These are phyloP conservation scores for Paecilomyces dactylethromorphus DNA, from an alignment of 2,329 filamentous ascomycete species.

Conservation along the genomic window DNA sequence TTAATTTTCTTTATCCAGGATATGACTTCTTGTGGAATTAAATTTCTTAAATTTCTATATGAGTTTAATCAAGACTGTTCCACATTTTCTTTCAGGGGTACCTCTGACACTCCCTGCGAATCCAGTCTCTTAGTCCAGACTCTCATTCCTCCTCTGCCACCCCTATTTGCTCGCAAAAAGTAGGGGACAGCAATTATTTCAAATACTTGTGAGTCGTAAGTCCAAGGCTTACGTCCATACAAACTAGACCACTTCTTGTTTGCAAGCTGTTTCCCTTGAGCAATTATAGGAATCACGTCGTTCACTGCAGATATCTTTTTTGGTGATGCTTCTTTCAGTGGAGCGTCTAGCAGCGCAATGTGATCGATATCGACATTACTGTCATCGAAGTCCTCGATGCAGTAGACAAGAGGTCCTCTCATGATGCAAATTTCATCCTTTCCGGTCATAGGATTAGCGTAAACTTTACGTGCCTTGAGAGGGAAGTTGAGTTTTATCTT, in stretches of 20 bases:
- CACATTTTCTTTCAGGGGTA: too few relatives aligned
- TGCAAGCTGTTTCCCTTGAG: conserved; percentile 1
- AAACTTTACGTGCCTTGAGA: conserved; percentile 43
- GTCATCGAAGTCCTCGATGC: conserved; percentile 54
- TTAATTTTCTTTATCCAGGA: too few relatives aligned
- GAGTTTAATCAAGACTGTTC: too few relatives aligned
- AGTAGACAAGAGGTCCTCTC: conserved; percentile 56
- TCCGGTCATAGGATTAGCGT: conserved; percentile 48
- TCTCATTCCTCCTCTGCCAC: conserved; percentile 49
- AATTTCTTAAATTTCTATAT: too few relatives aligned
- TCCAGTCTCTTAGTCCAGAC: conserved; percentile 19
- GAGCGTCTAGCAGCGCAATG: conserved; percentile 42
- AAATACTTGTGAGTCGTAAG: background rate
- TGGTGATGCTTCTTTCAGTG: conserved; percentile 28
- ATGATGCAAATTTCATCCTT: conserved; percentile 46
- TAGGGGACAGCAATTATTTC: conserved; percentile 49
- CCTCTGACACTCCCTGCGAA: background rate
- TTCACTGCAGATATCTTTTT: background rate
- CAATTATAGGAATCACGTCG: background rate
- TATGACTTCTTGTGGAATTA: too few relatives aligned
- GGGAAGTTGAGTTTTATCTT: conserved; percentile 35
- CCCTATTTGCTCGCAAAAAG: conserved; percentile 49
- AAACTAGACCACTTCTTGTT: conserved; percentile 1
- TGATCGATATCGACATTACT: background rate
- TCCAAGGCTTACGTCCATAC: background rate